Evolutionary conservation across 2,329 filamentous ascomycete species (phyloP), one percentile per base, ranked within the genome.

Genomic region (Diaporthe ilicicola): DNA sequence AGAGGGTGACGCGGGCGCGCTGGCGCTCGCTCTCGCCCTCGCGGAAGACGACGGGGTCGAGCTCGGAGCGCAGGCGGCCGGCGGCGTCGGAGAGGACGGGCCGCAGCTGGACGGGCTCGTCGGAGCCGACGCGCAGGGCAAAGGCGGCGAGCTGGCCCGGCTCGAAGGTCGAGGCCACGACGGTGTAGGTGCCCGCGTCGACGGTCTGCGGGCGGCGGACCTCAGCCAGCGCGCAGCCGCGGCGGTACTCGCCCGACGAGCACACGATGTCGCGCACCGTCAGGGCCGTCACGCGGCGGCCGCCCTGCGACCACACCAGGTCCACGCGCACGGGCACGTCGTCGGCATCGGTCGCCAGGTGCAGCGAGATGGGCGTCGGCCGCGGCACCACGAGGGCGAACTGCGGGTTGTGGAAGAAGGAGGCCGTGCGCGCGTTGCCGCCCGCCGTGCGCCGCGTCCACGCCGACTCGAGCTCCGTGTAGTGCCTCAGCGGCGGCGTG

Each of bases 101-200:
- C 9, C 82, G 83, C 6, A 97, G 78, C 1, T 80, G 76, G 46
- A 91, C 87, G 0, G 87, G 84, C 2, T 82, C 79, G 67, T 87
- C 89, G 42, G 92, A 91, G 56, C 91, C 90, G n/a, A 98, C 86
- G 70, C 90, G 89, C 10, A 99, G 85, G 0, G 87, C 89, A 77
- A 97, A 98, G 61, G 87, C 86, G 4, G 92, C 93, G 1, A 89
- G 84, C 77, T 97, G 93, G 10, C 92, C 92, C 0, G 92, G 87
- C 73, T 97, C 94, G 79, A 97, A 98, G 0, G 95, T 97, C 2
- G 94, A 97, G 78, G 93, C 95, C 8, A 98, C 92, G 69, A 97
- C 87, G 0, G 94, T 98, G 80, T 98, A 99, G 0, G 86, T 86
- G 0, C 95, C 95, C 0, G 89, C 83, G 48, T 91, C 89, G 22